phyloP scores from a whole-genome alignment of 2,329 filamentous ascomycete genomes.

The Rhynchosporium agropyri region DNA sequence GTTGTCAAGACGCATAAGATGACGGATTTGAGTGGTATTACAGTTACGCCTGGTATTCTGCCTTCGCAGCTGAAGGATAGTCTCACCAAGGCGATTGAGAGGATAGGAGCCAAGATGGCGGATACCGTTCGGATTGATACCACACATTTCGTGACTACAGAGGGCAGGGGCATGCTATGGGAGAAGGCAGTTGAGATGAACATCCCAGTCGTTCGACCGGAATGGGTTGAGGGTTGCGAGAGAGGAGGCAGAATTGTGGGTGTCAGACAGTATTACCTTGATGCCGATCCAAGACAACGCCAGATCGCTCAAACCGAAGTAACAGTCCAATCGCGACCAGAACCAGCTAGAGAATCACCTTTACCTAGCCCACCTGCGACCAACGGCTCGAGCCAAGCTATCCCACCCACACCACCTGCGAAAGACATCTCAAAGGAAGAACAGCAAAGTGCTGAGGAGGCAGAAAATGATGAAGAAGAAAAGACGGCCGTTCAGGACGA shows the following conservation, averaged over 20 bases:
- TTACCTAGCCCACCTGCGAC: conserved; percentile 31
- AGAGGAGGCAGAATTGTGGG: conserved; percentile 89
- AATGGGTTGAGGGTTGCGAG: conserved; percentile 98
- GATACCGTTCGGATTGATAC: conserved; percentile 94
- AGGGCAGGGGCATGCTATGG: conserved; percentile 87
- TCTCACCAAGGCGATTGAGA: conserved; percentile 74
- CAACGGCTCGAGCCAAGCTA: conserved; percentile 35
- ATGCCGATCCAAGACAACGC: conserved; percentile 62
- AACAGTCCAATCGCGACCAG: conserved; percentile 27
- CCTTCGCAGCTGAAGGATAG: conserved; percentile 72
- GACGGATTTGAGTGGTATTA: conserved; percentile 95
- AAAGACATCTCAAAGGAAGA: conserved; percentile 37
- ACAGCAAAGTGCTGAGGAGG: conserved; percentile 36
- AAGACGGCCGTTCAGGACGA: conserved; percentile 48
- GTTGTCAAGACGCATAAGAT: conserved; percentile 94
- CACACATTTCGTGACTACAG: conserved; percentile 96
- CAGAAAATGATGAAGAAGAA: conserved; percentile 40
- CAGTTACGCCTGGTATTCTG: conserved; percentile 87
- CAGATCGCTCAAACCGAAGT: conserved; percentile 34
- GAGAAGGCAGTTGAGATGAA: conserved; percentile 98
- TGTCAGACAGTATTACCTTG: conserved; percentile 93
- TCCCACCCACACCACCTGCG: conserved; percentile 40
- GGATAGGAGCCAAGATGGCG: conserved; percentile 90
- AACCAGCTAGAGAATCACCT: conserved; percentile 30
- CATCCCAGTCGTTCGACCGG: conserved; percentile 92